Conservation (phyloP, 345 rosid genomes). For the Anastatica hierochuntica region DNA sequence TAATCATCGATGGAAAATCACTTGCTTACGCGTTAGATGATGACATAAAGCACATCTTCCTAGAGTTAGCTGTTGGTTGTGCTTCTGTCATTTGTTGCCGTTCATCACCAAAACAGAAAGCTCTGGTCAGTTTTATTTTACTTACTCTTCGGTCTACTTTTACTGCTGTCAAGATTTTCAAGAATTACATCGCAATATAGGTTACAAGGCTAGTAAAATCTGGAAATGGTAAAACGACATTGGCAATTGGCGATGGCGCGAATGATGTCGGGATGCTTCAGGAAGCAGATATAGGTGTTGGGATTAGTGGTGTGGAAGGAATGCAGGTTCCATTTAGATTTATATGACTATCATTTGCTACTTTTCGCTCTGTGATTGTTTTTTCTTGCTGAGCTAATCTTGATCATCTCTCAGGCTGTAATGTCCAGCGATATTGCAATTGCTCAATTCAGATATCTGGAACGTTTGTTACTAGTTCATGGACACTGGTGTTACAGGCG, state of each 20-base stretch:
- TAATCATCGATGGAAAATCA: constrained; percentile 94
- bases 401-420: no score
- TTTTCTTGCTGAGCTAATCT: no score
- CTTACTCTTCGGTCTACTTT: background rate
- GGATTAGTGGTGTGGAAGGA: constrained; percentile 98
- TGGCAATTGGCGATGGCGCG: constrained; percentile 97
- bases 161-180: constrained; percentile 3
- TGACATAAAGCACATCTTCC: constrained; percentile 51
- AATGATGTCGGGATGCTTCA: constrained; percentile 99
- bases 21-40: constrained; percentile 87
- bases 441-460: constrained; percentile 87
- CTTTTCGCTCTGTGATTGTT: no score
- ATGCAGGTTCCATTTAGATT: no score
- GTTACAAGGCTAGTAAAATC: constrained; percentile 82
- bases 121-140: constrained; percentile 56
- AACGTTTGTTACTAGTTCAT: constrained; percentile 89
- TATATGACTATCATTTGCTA: no score
- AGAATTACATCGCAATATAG: constrained; percentile 32
- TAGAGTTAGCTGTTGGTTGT: constrained; percentile 74
- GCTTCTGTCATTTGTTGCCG: constrained; percentile 98
- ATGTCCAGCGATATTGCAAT: constrained; percentile 96
- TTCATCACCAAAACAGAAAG: constrained; percentile 96
- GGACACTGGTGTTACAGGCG: constrained; percentile 99
- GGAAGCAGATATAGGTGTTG: constrained; percentile 95
- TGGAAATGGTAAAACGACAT: constrained; percentile 70